Evolutionary conservation across 768 basidiomycete genomes (phyloP).

Genomic region (Suillus clintonianus): DNA sequence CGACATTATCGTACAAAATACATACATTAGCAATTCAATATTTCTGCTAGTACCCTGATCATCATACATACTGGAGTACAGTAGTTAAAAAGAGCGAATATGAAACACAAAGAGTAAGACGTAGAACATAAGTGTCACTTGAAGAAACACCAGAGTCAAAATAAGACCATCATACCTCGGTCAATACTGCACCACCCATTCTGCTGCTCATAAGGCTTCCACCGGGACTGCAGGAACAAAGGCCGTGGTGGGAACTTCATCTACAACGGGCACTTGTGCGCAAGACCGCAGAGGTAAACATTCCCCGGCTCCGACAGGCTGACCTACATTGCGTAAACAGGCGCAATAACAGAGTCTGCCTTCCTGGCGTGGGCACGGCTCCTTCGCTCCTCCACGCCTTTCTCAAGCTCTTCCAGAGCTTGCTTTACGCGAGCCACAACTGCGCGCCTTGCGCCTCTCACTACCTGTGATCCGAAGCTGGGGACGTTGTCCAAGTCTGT

Average conservation of each 20-base stretch:
- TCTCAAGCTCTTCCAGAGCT: constrained; percentile 55
- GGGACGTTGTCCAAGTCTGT: constrained; percentile 60
- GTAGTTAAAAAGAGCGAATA: not conserved
- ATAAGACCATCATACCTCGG: not conserved
- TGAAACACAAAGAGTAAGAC: not conserved
- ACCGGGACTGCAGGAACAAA: not conserved
- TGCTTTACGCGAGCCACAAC: constrained; percentile 58
- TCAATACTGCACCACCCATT: not conserved
- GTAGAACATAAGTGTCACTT: not conserved
- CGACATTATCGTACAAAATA: not conserved
- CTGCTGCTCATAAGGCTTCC: not conserved
- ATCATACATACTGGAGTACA: not conserved
- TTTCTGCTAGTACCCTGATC: not conserved
- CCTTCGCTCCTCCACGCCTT: constrained; percentile 43
- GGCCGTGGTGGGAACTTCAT: not conserved
- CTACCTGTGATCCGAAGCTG: constrained; percentile 55
- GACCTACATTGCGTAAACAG: not conserved
- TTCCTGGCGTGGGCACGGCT: not conserved
- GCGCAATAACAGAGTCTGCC: not conserved
- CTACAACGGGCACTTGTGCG: not conserved
- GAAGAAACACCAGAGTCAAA: not conserved
- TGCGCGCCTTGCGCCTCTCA: constrained; percentile 54
- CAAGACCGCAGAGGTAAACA: not conserved
- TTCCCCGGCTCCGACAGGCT: not conserved
- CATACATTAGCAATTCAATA: not conserved